phyloP scores from a whole-genome alignment of 2,329 filamentous ascomycete genomes.

The Trichophyton verrucosum region DNA sequence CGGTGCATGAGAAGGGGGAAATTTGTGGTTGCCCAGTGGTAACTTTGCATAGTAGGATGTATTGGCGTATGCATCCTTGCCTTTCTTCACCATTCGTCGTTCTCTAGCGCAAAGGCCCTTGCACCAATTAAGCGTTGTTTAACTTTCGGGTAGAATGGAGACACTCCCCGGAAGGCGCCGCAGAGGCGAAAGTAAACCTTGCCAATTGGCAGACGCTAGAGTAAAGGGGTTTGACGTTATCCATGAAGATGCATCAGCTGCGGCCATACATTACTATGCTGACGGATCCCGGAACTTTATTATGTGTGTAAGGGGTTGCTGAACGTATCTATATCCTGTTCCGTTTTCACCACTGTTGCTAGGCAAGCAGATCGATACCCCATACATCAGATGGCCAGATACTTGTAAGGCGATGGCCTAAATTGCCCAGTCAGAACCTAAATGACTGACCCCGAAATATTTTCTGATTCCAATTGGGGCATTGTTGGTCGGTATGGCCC shows the following conservation, averaged over 20 bases:
- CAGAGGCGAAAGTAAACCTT: not conserved
- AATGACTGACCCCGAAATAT: not conserved
- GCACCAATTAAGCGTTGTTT: not conserved
- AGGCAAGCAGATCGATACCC: not conserved
- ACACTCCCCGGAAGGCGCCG: conserved; percentile 1
- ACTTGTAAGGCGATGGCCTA: not conserved
- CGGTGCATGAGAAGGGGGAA: not conserved
- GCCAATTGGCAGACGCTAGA: not conserved
- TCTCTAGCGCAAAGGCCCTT: not conserved
- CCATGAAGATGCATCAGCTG: not conserved
- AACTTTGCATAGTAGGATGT: not conserved
- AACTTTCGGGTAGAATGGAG: not conserved
- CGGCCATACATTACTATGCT: not conserved
- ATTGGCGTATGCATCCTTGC: not conserved
- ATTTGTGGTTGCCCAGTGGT: not conserved
- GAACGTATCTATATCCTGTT: not conserved
- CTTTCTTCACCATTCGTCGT: not conserved
- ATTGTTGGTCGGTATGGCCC: not conserved
- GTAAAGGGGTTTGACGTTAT: not conserved
- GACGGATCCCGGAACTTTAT: not conserved
- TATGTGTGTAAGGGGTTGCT: not conserved
- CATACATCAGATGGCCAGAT: not conserved
- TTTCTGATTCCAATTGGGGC: not conserved
- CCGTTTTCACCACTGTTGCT: not conserved
- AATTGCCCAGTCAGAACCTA: not conserved